These are phyloP conservation scores for Gossypium longicalyx DNA, from an alignment of 345 rosid species.

Conservation along the genomic window DNA sequence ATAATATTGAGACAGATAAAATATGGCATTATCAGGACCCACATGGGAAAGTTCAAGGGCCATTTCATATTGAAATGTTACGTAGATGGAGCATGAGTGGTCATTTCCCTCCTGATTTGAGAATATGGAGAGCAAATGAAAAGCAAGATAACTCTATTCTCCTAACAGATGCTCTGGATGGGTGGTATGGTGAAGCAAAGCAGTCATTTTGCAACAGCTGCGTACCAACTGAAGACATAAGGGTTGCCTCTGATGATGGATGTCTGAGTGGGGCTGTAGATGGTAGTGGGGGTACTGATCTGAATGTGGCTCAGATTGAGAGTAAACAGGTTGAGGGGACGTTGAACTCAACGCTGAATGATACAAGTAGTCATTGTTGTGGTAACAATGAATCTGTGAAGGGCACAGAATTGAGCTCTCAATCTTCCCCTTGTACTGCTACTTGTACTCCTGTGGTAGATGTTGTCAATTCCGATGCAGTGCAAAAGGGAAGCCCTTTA, in stretches of 20 bases:
- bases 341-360: conserved; percentile 27
- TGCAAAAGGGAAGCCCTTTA: conserved; percentile 23
- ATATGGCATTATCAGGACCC: conserved; percentile 91
- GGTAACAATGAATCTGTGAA: conserved; percentile 26
- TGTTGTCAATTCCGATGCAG: conserved; percentile 31
- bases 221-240: conserved; percentile 21
- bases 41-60: conserved; percentile 73
- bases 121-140: conserved; percentile 67
- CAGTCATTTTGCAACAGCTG: conserved; percentile 14
- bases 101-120: conserved; percentile 62
- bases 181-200: conserved; percentile 31
- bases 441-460: conserved; percentile 15
- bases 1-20: conserved; percentile 43
- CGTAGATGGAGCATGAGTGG: conserved; percentile 67
- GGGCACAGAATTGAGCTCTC: conserved; percentile 33
- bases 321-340: conserved; percentile 26
- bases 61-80: conserved; percentile 64
- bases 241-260: conserved; percentile 19
- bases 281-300: conserved; percentile 17
- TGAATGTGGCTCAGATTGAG: conserved; percentile 14
- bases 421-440: conserved; percentile 33
- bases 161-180: conserved; percentile 66
- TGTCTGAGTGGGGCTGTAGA: conserved; percentile 25
- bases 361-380: conserved; percentile 21
- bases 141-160: conserved; percentile 61